phyloP scores from a whole-genome alignment of 345 rosid species.

The Gossypioides kirkii region DNA sequence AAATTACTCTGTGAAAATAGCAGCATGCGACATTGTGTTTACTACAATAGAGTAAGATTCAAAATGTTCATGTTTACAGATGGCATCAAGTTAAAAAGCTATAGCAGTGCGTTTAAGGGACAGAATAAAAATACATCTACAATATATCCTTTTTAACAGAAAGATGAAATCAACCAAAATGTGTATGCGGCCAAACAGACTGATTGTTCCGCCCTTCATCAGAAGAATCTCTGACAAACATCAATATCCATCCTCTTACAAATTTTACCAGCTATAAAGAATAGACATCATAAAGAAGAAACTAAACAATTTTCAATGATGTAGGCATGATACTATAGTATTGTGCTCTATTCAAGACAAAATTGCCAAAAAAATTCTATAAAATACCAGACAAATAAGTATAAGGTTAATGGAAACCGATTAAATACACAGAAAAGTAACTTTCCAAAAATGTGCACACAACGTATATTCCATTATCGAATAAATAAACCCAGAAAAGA shows the following conservation, averaged over 20 bases:
- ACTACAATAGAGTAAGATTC: neutral
- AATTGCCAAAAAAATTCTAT: neutral
- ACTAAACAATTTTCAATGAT: neutral
- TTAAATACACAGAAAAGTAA: neutral
- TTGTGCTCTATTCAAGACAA: neutral
- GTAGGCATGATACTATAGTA: neutral
- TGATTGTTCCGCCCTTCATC: neutral
- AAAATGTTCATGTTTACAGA: neutral
- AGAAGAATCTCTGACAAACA: neutral
- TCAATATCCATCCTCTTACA: neutral
- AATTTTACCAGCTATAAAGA: neutral
- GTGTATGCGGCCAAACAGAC: neutral
- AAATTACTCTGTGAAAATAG: constrained; percentile 53
- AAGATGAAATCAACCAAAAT: neutral
- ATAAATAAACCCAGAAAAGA: neutral
- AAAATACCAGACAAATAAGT: neutral
- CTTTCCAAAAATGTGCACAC: neutral
- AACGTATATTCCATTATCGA: neutral
- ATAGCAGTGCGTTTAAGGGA: neutral
- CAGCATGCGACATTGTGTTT: neutral
- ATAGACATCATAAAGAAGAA: constrained; percentile 1
- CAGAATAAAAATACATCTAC: neutral
- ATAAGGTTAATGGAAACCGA: neutral
- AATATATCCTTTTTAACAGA: neutral
- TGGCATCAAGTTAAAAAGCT: neutral